phyloP scores from a whole-genome alignment of 2,329 filamentous ascomycete species.

The Aspergillus thermomutatus region DNA sequence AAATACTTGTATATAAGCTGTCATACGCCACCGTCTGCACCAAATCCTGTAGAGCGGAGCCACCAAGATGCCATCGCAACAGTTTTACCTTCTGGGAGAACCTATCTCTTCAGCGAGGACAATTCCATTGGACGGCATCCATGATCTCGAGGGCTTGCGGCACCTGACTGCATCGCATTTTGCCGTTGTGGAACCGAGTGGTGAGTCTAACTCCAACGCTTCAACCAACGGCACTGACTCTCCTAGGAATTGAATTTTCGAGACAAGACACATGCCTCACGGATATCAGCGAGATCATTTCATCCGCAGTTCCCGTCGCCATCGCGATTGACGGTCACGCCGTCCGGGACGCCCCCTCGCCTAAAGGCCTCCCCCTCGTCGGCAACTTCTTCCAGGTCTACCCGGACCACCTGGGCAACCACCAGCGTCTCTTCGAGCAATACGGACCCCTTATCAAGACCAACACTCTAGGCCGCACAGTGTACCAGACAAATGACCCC shows the following conservation, averaged over 20 bases:
- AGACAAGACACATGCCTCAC: conserved; percentile 5
- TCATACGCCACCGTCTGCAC: no score
- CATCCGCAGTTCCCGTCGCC: conserved; percentile 12
- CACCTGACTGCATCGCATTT: conserved; percentile 26
- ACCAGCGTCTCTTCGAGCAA: conserved; percentile 52
- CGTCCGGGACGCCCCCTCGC: conserved; percentile 24
- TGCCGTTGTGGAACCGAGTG: conserved; percentile 28
- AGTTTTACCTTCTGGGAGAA: conserved; percentile 23
- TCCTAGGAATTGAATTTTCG: conserved; percentile 21
- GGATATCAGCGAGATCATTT: conserved; percentile 16
- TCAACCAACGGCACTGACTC: not conserved
- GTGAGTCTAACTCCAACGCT: conserved; percentile 7
- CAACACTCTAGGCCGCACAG: conserved; percentile 48
- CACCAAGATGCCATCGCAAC: conserved; percentile 15
- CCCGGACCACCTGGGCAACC: conserved; percentile 58
- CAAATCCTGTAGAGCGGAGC: no score
- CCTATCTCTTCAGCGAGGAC: conserved; percentile 15
- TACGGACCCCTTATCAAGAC: conserved; percentile 54
- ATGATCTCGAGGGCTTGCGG: conserved; percentile 17
- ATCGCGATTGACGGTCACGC: conserved; percentile 29
- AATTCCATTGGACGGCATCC: conserved; percentile 19
- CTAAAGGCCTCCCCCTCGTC: conserved; percentile 35
- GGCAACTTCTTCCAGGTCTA: conserved; percentile 56
- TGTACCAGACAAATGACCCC: conserved; percentile 53
- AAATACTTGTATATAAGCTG: not conserved